Conservation (phyloP, 2,329 filamentous ascomycete species). For the Fusarium stilboides region DNA sequence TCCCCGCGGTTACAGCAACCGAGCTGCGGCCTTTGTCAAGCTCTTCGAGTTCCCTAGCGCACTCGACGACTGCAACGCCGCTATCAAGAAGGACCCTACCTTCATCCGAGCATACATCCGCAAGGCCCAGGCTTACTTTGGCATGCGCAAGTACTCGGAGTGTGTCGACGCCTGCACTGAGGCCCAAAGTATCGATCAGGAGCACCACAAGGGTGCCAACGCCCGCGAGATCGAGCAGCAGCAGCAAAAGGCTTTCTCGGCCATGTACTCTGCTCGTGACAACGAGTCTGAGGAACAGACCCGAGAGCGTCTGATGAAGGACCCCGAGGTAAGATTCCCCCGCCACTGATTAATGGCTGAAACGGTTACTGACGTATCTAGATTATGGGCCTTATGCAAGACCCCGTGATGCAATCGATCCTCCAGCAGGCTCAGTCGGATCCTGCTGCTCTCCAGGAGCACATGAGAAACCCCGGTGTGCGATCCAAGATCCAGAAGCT, state of each 20-base stretch:
- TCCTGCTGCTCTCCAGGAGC: conserved; percentile 92
- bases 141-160: conserved; percentile 98
- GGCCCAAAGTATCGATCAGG: conserved; percentile 82
- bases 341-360: not conserved
- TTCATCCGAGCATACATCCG: conserved; percentile 98
- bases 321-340: conserved; percentile 81
- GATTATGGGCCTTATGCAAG: conserved; percentile 93
- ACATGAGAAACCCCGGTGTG: conserved; percentile 94
- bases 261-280: conserved; percentile 91
- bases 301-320: conserved; percentile 87
- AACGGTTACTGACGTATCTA: conserved; percentile 53
- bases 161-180: conserved; percentile 91
- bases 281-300: conserved; percentile 98
- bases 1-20: conserved; percentile 95
- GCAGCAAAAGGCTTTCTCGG: conserved; percentile 90
- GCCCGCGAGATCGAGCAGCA: conserved; percentile 93
- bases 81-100: conserved; percentile 89
- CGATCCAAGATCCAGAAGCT: conserved; percentile 94
- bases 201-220: conserved; percentile 79
- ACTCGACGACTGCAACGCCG: conserved; percentile 90
- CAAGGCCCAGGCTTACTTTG: conserved; percentile 94
- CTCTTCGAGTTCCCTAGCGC: conserved; percentile 95
- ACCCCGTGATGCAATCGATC: conserved; percentile 98
- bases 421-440: conserved; percentile 96
- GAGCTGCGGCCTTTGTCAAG: conserved; percentile 96